These are phyloP conservation scores for Penicillium arizonense DNA, from an alignment of 495 filamentous ascomycete species.

Conservation along the genomic window DNA sequence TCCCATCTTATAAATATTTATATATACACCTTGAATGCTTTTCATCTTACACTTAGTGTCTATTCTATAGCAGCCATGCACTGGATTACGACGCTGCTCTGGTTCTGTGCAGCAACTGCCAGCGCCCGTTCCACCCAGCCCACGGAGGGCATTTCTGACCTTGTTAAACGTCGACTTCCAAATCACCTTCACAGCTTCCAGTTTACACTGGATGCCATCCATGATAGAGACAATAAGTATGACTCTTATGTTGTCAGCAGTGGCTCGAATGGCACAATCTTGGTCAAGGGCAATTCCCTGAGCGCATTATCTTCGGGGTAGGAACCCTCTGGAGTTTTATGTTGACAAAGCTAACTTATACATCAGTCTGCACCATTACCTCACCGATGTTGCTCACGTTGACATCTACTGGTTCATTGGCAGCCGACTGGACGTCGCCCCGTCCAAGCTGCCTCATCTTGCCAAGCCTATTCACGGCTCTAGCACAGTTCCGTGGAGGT, in stretches of 20 bases:
- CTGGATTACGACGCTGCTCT: constrained; percentile 11
- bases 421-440: constrained; percentile 20
- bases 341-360: background rate
- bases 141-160: constrained; percentile 41
- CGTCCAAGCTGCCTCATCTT: constrained; percentile 15
- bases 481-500: constrained; percentile 51
- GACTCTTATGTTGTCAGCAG: constrained; percentile 45
- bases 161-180: constrained; percentile 47
- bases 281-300: constrained; percentile 43
- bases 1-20: background rate
- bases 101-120: constrained; percentile 8
- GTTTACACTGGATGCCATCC: constrained; percentile 30
- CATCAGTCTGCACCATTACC: constrained; percentile 46
- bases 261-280: constrained; percentile 35
- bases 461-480: constrained; percentile 14
- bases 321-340: background rate
- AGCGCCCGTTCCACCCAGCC: constrained; percentile 34
- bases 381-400: constrained; percentile 45
- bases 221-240: constrained; percentile 22
- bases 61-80: constrained; percentile 6
- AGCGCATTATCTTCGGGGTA: constrained; percentile 49
- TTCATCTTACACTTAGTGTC: background rate
- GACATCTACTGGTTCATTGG: constrained; percentile 53
- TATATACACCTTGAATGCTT: background rate
- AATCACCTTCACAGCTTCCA: constrained; percentile 38